phyloP scores from a whole-genome alignment of 352 stramenopile species.

The Globisporangium ultimum region DNA sequence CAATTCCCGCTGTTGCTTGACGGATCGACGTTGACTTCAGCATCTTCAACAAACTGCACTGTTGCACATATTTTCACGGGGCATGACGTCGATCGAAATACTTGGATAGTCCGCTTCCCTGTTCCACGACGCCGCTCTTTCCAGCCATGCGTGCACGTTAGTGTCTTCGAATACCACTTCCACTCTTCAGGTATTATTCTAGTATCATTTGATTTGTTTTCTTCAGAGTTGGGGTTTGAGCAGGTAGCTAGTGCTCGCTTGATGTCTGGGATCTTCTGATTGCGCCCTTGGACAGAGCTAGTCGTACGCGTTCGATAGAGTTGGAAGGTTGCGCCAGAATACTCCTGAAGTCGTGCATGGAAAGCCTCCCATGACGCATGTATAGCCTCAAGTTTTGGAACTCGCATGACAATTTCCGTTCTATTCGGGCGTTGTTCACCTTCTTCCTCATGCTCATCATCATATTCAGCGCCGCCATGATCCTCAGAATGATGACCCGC shows the following conservation, averaged over 20 bases:
- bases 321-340: conserved; percentile 67
- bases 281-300: conserved; percentile 61
- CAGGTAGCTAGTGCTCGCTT: conserved; percentile 8
- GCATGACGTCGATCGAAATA: conserved; percentile 61
- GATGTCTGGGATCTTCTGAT: conserved; percentile 66
- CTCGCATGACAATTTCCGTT: conserved; percentile 54
- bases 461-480: background rate
- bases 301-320: conserved; percentile 75
- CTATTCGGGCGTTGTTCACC: background rate
- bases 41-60: conserved; percentile 42
- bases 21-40: background rate
- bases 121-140: conserved; percentile 67
- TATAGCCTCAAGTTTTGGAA: conserved; percentile 44
- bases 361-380: conserved; percentile 75
- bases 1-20: conserved; percentile 22
- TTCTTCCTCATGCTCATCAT: background rate
- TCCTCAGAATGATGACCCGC: too few species aligned
- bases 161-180: conserved; percentile 81
- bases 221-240: background rate
- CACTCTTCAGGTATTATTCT: conserved; percentile 57
- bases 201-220: conserved; percentile 13
- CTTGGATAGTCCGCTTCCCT: conserved; percentile 61
- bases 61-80: conserved; percentile 81
- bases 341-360: conserved; percentile 48
- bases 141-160: conserved; percentile 81